Conservation (phyloP, 441 rosid genomes). For the Brassica hybrid region DNA sequence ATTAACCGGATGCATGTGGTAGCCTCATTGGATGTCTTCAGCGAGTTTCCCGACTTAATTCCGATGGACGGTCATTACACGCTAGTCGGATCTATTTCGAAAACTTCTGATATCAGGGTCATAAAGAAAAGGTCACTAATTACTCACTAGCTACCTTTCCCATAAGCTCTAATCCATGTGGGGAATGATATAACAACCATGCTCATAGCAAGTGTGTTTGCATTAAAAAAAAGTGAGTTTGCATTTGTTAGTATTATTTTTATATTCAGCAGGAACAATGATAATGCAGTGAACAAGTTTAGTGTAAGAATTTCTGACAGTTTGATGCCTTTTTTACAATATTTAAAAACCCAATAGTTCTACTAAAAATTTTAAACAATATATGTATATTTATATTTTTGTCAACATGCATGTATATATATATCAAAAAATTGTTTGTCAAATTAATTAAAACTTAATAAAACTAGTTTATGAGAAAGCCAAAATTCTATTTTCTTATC, state of each 20-base stretch:
- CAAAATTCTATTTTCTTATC: background rate
- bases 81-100: no score
- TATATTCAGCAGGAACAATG: background rate
- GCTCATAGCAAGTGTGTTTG: background rate
- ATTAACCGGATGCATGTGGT: background rate
- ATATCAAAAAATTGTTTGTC: background rate
- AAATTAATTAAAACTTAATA: background rate
- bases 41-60: no score
- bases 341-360: background rate
- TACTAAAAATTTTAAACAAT: background rate
- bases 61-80: no score
- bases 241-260: background rate
- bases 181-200: constrained; percentile 7
- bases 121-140: background rate
- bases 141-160: constrained; percentile 35
- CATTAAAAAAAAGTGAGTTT: background rate
- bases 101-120: no score
- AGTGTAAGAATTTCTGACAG: background rate
- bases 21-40: no score
- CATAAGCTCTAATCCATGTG: constrained; percentile 40
- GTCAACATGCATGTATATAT: background rate
- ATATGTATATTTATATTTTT: background rate
- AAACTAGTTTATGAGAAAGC: background rate
- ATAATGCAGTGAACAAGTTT: background rate
- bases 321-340: background rate